phyloP scores from a whole-genome alignment of 805 yeast genomes.

The Saturnispora dispora region DNA sequence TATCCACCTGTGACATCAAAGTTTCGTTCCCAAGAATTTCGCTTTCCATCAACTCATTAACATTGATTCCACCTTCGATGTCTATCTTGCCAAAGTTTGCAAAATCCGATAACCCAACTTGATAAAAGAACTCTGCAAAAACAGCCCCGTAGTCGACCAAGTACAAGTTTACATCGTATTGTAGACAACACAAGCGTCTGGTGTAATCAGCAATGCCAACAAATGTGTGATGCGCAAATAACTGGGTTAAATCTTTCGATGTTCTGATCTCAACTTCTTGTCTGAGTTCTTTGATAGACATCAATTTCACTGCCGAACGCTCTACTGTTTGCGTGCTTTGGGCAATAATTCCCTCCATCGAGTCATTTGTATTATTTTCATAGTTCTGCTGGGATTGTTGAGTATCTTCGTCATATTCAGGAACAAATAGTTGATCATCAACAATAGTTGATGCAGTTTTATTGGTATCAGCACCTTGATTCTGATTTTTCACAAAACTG shows the following conservation, averaged over 20 bases:
- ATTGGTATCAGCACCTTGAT: background rate
- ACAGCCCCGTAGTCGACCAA: constrained; percentile 74
- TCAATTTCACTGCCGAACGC: constrained; percentile 7
- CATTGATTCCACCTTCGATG: constrained; percentile 26
- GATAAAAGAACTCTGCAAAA: constrained; percentile 66
- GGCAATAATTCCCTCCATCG: constrained; percentile 1
- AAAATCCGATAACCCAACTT: constrained; percentile 67
- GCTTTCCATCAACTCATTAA: constrained; percentile 29
- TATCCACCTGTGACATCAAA: constrained; percentile 1
- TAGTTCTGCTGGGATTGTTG: background rate
- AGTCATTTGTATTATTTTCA: background rate
- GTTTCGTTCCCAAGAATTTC: constrained; percentile 27
- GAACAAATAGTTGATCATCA: background rate
- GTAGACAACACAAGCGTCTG: constrained; percentile 71
- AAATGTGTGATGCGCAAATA: constrained; percentile 60
- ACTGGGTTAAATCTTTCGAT: constrained; percentile 49
- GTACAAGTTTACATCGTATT: constrained; percentile 67
- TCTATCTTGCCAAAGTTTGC: constrained; percentile 64
- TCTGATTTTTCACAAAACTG: constrained; percentile 21
- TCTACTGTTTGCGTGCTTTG: constrained; percentile 1
- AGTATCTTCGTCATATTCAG: background rate
- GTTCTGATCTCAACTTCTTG: constrained; percentile 37
- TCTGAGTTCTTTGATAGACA: constrained; percentile 39
- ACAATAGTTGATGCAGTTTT: background rate
- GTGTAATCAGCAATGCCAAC: constrained; percentile 76